These are phyloP conservation scores for Furcasterigmium sp. DNA, from an alignment of 2,329 filamentous ascomycete species.

Conservation along the genomic window DNA sequence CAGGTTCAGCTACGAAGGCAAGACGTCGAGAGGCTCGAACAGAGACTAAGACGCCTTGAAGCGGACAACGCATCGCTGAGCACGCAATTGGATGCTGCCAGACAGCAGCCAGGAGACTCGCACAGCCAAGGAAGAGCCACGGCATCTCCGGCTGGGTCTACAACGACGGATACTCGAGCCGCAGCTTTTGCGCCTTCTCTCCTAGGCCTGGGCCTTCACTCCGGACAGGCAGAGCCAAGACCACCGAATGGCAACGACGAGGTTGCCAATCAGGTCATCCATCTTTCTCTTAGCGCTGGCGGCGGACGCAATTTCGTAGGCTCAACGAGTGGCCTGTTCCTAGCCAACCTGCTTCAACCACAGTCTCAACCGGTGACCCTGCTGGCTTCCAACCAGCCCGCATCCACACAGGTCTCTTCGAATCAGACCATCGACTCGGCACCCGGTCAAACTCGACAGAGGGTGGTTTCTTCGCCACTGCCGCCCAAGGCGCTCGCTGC, in stretches of 20 bases:
- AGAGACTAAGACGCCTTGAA: constrained; percentile 23
- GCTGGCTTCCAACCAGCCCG: not conserved
- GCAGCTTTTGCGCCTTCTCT: not conserved
- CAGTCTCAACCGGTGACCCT: not conserved
- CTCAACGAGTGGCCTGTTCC: constrained; percentile 31
- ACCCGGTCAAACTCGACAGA: not conserved
- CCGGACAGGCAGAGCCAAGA: not conserved
- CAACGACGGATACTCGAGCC: not conserved
- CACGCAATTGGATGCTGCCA: constrained; percentile 10
- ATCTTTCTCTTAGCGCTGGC: constrained; percentile 33
- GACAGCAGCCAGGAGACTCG: constrained; percentile 2
- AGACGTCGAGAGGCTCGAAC: constrained; percentile 27
- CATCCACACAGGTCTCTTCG: too few relatives aligned
- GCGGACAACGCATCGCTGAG: constrained; percentile 20
- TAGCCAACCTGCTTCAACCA: constrained; percentile 32
- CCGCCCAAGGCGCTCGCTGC: constrained; percentile 28
- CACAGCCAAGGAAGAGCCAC: not conserved
- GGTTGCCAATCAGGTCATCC: constrained; percentile 34
- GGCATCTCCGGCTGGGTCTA: constrained; percentile 2
- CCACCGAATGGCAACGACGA: constrained; percentile 17
- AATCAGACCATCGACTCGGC: too few relatives aligned
- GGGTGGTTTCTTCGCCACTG: constrained; percentile 12
- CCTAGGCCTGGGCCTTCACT: not conserved
- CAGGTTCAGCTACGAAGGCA: constrained; percentile 18
- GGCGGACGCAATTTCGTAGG: constrained; percentile 36